phyloP scores from a whole-genome alignment of 129 eudicot species.

The Centrapalus pauciflorus region DNA sequence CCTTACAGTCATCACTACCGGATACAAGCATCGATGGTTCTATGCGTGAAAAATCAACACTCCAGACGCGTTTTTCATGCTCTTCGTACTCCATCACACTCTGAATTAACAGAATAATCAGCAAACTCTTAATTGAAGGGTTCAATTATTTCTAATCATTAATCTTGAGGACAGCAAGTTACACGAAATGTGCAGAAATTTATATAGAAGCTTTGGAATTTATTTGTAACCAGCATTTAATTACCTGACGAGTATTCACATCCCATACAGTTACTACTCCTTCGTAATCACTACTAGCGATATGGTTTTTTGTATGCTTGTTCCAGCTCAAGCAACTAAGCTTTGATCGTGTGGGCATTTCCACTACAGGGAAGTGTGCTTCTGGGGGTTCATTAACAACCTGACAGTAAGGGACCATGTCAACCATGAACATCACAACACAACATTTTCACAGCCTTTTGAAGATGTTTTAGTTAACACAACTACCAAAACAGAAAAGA shows the following conservation, averaged over 20 bases:
- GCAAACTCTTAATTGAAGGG: background rate
- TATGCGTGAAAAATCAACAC: conserved; percentile 57
- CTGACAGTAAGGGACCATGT: conserved; percentile 26
- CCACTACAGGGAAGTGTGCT: conserved; percentile 63
- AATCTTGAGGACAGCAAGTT: background rate
- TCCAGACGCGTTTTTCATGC: conserved; percentile 75
- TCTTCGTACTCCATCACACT: conserved; percentile 78
- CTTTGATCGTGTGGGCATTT: conserved; percentile 65
- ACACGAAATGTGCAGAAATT: background rate
- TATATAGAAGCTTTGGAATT: background rate
- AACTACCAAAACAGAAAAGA: background rate
- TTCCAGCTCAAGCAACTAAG: conserved; percentile 86
- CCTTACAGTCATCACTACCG: conserved; percentile 79
- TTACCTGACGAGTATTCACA: conserved; percentile 58
- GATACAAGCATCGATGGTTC: conserved; percentile 79
- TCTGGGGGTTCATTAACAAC: conserved; percentile 72
- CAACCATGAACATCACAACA: background rate
- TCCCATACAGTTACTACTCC: conserved; percentile 76
- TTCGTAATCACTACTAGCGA: conserved; percentile 78
- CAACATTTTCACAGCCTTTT: background rate
- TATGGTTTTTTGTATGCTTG: conserved; percentile 54
- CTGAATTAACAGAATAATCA: conserved; percentile 22
- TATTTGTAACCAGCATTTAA: background rate
- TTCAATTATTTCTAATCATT: background rate
- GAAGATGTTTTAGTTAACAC: background rate